A percentile compares a stretch with the other conserved stretches of the same genome.
Conservation (phyloP, 352 stramenopile species). For the Globisporangium camurandrum region DNA sequence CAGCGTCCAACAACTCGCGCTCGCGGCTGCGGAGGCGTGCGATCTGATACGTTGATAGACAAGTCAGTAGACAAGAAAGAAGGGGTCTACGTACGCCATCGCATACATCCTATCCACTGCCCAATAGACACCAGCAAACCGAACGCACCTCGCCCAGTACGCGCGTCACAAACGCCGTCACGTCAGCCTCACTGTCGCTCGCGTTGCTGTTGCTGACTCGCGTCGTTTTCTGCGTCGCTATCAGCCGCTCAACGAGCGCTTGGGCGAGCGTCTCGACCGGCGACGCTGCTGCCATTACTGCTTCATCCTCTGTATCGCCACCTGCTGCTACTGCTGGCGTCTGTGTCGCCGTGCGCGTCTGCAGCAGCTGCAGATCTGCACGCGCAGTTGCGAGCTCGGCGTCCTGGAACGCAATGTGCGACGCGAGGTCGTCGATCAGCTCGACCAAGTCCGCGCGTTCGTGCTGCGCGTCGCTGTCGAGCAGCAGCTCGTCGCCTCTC, state of each 20-base stretch:
- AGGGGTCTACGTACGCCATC: too few relatives aligned
- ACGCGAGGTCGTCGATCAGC: conserved; percentile 70
- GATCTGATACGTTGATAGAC: not conserved
- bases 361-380: conserved; percentile 45
- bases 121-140: too few relatives aligned
- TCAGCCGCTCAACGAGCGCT: conserved; percentile 24
- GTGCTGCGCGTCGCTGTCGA: conserved; percentile 57
- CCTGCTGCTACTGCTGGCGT: too few relatives aligned
- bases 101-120: too few relatives aligned
- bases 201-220: too few relatives aligned
- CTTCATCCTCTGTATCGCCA: too few relatives aligned
- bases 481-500: conserved; percentile 37
- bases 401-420: conserved; percentile 80
- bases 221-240: too few relatives aligned
- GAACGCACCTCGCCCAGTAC: conserved; percentile 43
- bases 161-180: conserved; percentile 28
- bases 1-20: conserved; percentile 26
- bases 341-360: conserved; percentile 28
- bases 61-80: not conserved
- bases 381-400: conserved; percentile 44
- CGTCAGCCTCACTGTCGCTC: not conserved
- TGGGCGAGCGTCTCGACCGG: conserved; percentile 33
- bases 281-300: too few relatives aligned
- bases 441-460: conserved; percentile 66
- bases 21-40: conserved; percentile 34